These are phyloP conservation scores for Halocafeteria seosinensis DNA, from an alignment of 108 stramenopile species.

Conservation along the genomic window DNA sequence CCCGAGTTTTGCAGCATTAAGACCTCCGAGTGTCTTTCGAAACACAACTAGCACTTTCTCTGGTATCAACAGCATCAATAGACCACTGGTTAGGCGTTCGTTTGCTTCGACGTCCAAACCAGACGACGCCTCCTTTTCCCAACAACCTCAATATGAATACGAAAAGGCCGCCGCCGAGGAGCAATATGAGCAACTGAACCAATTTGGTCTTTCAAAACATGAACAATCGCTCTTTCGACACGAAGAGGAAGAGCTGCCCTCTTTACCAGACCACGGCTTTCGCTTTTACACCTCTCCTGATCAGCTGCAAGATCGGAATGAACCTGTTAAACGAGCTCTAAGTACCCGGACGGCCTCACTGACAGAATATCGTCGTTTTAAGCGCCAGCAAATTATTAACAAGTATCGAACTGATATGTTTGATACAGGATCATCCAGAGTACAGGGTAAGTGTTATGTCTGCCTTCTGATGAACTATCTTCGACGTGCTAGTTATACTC, in stretches of 20 bases:
- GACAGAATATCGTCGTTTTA: neutral
- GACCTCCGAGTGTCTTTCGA: no score
- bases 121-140: no score
- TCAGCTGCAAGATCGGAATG: neutral
- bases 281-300: neutral
- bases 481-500: neutral
- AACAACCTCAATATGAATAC: no score
- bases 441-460: neutral
- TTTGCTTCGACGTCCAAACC: no score
- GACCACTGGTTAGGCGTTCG: no score
- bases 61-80: no score
- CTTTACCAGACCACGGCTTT: neutral
- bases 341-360: neutral
- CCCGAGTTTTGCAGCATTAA: no score
- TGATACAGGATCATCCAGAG: neutral
- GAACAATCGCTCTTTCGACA: neutral
- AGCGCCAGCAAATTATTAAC: neutral
- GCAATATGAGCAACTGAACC: no score
- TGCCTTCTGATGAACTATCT: neutral
- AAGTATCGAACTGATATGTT: neutral
- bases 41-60: no score
- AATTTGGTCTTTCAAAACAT: no score
- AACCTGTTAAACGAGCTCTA: neutral
- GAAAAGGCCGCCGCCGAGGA: no score
- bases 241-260: neutral